Evolutionary conservation across 192 early-diverging fungal genomes (phyloP).

Genomic region (Fimicolochytrium jonesii): DNA sequence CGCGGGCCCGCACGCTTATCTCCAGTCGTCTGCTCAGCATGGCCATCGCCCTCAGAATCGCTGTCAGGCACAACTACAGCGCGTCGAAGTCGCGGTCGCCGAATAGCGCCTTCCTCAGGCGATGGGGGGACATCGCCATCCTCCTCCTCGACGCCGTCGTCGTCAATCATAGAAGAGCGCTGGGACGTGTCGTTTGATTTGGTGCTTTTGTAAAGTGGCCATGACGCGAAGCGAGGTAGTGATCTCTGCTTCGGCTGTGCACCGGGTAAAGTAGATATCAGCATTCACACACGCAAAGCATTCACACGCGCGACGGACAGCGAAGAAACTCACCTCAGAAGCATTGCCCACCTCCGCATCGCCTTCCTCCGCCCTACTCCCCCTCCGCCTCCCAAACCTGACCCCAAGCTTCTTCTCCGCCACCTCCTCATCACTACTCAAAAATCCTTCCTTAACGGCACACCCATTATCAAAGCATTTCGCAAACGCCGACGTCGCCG

Average conservation of each 20-base stretch:
- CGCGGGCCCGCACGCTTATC: no score
- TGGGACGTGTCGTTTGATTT: not conserved
- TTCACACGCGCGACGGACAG: not conserved
- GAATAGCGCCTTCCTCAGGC: no score
- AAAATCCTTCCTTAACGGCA: conserved; percentile 20
- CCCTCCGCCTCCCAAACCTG: not conserved
- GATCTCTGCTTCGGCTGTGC: not conserved
- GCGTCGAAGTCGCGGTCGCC: not conserved
- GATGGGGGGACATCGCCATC: no score
- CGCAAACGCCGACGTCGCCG: conserved; percentile 36
- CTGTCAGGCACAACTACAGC: not conserved
- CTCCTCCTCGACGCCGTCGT: not conserved
- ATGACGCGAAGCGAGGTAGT: not conserved
- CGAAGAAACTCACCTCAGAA: not conserved
- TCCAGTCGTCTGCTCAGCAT: not conserved
- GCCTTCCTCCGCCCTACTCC: not conserved
- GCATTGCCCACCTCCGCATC: not conserved
- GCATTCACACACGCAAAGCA: not conserved
- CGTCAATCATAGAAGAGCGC: not conserved
- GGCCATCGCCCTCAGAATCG: not conserved
- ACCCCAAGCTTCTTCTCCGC: not conserved
- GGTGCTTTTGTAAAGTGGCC: not conserved
- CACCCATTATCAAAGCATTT: conserved; percentile 28
- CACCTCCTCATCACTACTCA: conserved; percentile 18
- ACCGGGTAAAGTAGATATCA: not conserved